Evolutionary conservation across 1,284 basidiomycete species (phyloP).

Genomic region (Ceratobasidium sp.): DNA sequence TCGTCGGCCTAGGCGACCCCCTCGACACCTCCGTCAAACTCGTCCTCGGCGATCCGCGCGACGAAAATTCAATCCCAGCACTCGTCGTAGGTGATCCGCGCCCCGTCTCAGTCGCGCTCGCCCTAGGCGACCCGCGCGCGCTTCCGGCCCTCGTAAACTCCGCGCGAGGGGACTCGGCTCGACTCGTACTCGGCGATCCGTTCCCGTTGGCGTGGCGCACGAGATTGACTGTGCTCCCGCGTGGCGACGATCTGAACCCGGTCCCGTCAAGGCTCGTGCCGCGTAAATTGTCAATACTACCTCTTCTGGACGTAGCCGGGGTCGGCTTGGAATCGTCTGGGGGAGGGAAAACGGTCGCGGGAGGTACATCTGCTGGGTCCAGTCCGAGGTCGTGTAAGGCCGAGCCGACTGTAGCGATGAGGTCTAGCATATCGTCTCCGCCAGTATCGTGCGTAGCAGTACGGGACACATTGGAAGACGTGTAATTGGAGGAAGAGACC

Average conservation of each 20-base stretch:
- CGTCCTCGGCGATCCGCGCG: constrained; percentile 27
- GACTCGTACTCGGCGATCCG: constrained; percentile 23
- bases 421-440: constrained; percentile 42
- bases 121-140: constrained; percentile 26
- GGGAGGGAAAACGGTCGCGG: constrained; percentile 24
- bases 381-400: constrained; percentile 45
- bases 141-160: background rate
- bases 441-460: constrained; percentile 4
- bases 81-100: constrained; percentile 7
- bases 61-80: constrained; percentile 3
- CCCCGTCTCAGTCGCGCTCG: constrained; percentile 4
- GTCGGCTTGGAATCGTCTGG: constrained; percentile 40
- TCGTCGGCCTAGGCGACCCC: constrained; percentile 29
- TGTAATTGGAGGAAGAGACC: constrained; percentile 23
- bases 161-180: background rate
- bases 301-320: background rate
- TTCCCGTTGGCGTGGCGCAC: background rate
- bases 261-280: background rate
- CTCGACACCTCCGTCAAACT: constrained; percentile 29
- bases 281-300: constrained; percentile 3
- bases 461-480: constrained; percentile 17
- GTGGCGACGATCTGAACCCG: constrained; percentile 10
- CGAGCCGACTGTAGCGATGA: constrained; percentile 46
- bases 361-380: constrained; percentile 37
- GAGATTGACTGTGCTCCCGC: constrained; percentile 30